phyloP scores from a whole-genome alignment of 495 filamentous ascomycete genomes.

The Alectoria sarmentosa region DNA sequence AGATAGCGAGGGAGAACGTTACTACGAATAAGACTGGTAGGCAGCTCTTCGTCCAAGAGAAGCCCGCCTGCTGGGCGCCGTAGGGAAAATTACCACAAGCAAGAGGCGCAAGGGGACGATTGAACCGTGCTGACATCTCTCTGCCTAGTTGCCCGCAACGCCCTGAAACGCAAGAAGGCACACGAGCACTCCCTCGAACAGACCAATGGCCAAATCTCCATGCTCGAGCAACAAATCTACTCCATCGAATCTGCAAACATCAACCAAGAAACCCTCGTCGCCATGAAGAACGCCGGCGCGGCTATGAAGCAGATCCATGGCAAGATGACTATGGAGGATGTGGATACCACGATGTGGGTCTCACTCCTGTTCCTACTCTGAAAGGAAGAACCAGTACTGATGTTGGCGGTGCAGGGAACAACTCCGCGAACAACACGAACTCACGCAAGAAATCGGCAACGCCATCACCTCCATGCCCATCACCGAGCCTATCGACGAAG shows the following conservation, averaged over 20 bases:
- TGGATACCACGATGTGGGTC: slow-evolving; percentile 90
- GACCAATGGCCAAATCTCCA: slow-evolving; percentile 79
- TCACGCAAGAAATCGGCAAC: slow-evolving; percentile 84
- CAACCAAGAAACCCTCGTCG: slow-evolving; percentile 90
- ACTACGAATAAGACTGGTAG: slow-evolving; percentile 84
- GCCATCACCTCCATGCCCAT: slow-evolving; percentile 70
- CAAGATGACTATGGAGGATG: slow-evolving; percentile 82
- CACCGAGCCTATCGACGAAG: slow-evolving; percentile 73
- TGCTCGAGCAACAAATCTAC: slow-evolving; percentile 92
- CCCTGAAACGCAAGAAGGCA: slow-evolving; percentile 90
- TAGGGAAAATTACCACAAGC: neutral
- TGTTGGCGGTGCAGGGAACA: no score
- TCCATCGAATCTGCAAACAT: slow-evolving; percentile 97
- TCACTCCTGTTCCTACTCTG: neutral
- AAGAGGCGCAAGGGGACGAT: neutral
- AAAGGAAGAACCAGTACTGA: no score
- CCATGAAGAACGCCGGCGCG: slow-evolving; percentile 81
- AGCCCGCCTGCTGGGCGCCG: neutral
- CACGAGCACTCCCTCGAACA: slow-evolving; percentile 87
- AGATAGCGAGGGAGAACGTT: slow-evolving; percentile 83
- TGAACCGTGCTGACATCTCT: neutral
- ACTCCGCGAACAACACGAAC: slow-evolving; percentile 83
- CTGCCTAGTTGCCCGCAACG: slow-evolving; percentile 72
- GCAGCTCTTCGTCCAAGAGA: slow-evolving; percentile 27
- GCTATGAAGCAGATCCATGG: slow-evolving; percentile 93